Percentiles rank a stretch among this genome's conserved stretches.
Evolutionary conservation across 164 flowering plant genomes (phyloP).

Genomic region (Magnolia changhungtana): DNA sequence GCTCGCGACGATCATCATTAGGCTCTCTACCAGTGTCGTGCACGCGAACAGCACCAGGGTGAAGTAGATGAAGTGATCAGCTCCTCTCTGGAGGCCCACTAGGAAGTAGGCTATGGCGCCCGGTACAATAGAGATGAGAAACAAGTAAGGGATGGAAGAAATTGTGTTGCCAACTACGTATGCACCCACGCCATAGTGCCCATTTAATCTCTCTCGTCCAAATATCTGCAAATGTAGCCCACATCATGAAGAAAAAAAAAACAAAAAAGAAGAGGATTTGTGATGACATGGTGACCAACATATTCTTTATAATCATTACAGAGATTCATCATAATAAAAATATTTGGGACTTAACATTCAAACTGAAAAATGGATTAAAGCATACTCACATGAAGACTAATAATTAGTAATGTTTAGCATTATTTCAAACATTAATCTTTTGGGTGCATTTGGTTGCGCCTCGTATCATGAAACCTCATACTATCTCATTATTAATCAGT

Average conservation of each 20-base stretch:
- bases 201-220: conserved; percentile 49
- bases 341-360: background rate
- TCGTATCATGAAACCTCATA: background rate
- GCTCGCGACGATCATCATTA: conserved; percentile 67
- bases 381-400: background rate
- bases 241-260: background rate
- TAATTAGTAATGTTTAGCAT: background rate
- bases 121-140: conserved; percentile 41
- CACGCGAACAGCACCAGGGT: conserved; percentile 27
- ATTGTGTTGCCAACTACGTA: conserved; percentile 52
- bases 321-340: background rate
- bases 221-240: conserved; percentile 30
- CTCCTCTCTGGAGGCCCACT: conserved; percentile 34
- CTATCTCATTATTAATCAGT: background rate
- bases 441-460: background rate
- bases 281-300: too few relatives aligned
- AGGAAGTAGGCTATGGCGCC: conserved; percentile 50
- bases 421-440: background rate
- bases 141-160: conserved; percentile 55
- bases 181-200: conserved; percentile 52
- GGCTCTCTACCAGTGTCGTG: conserved; percentile 57
- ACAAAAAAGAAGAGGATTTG: background rate
- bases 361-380: background rate
- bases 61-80: conserved; percentile 39
- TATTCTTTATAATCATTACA: background rate